Evolutionary conservation across 805 yeast genomes (phyloP), one percentile per base, ranked within the genome.

Genomic region (Metschnikowia peoriensis): DNA sequence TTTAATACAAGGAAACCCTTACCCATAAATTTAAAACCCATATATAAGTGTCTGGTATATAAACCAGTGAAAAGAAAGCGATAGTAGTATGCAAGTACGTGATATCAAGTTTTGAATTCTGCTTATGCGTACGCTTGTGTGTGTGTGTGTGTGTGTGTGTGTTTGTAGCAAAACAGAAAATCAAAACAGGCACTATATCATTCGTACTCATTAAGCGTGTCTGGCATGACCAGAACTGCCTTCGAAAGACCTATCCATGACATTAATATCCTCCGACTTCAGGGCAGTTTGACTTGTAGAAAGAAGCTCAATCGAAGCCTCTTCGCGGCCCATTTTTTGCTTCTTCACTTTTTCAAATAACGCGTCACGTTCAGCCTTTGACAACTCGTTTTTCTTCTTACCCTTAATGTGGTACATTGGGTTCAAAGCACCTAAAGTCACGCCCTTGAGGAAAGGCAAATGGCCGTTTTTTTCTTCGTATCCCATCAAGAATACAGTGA

Each of bases 391-490:
- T 71, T 83, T 81, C 77, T 85, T 80, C 79, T 84, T 84, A 61
- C 78, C 78, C 75, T 85, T 88, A 57, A 87, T 69, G 75, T 84
- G 79, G 71, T 84, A 86, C 79, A 84, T 77, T 70, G 93, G 96
- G 72, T 85, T 86, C 70, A 88, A 84, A 62, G 62, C 67, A 66
- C 61, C 78, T 60, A 71, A 59, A 14, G 69, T 71, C 46, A 73
- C 59, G 51, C 60, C 69, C 49, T 54, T 50, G 64, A 70, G 60
- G 75, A 86, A 83, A 68, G 96, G 92, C 70, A 88, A 77, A 68
- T 86, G 92, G 22, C 96, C 97, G 28, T 70, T 71, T 71, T 77
- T 88, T 80, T 93, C 99, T 77, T 89, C 94, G 72, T 64, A 91
- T 57, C 85, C 72, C 90, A 93, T 82, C 60, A 85, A 70, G 16